Conservation (phyloP, 306 rosid genomes). For the Sophora flavescens region DNA sequence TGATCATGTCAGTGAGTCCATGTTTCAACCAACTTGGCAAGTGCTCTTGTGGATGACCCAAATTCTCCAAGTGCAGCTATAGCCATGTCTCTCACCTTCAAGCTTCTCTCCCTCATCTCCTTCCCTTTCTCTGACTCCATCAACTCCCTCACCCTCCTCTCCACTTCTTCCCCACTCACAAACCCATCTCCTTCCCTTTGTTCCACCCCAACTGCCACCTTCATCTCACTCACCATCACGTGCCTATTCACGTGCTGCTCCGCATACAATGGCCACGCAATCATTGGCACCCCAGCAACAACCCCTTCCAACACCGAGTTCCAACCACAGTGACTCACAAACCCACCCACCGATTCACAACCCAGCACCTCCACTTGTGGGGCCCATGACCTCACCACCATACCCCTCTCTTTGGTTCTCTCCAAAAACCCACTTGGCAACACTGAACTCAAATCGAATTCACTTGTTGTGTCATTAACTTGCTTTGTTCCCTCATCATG, state of each 20-base stretch:
- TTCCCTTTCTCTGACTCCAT: constrained; percentile 38
- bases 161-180: constrained; percentile 46
- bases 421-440: constrained; percentile 46
- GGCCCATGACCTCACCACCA: constrained; percentile 47
- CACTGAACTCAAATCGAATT: constrained; percentile 22
- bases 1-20: neutral
- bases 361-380: constrained; percentile 49
- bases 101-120: constrained; percentile 32
- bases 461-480: neutral
- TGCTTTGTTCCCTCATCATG: constrained; percentile 6
- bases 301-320: constrained; percentile 54
- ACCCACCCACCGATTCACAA: constrained; percentile 44
- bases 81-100: constrained; percentile 36
- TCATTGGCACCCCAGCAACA: constrained; percentile 54
- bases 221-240: constrained; percentile 48
- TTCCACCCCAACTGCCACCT: constrained; percentile 44
- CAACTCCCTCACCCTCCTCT: constrained; percentile 37
- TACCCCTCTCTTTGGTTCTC: constrained; percentile 43
- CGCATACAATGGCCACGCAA: constrained; percentile 50
- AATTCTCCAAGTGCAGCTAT: constrained; percentile 29
- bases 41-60: constrained; percentile 47
- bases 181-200: constrained; percentile 42
- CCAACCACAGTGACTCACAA: constrained; percentile 54
- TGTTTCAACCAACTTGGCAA: constrained; percentile 42
- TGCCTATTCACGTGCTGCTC: constrained; percentile 55